phyloP scores from a whole-genome alignment of 352 stramenopile species.

The Ophiocytium majus region DNA sequence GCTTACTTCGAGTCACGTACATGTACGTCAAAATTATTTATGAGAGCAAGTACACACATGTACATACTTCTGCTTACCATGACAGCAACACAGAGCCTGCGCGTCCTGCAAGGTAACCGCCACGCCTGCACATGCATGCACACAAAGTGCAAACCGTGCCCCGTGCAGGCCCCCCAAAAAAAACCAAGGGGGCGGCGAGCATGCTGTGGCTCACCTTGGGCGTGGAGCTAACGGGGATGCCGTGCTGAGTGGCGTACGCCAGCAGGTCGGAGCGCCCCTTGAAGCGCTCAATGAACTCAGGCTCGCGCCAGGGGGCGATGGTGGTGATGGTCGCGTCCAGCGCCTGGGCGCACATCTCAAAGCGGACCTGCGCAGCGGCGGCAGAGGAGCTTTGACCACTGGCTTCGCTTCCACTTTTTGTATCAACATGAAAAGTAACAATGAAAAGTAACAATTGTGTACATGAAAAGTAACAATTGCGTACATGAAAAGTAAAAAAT shows the following conservation, averaged over 20 bases:
- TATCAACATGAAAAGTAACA: too few relatives aligned
- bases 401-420: too few relatives aligned
- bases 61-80: background rate
- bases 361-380: constrained; percentile 75
- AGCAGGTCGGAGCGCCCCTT: constrained; percentile 93
- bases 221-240: constrained; percentile 82
- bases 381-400: too few relatives aligned
- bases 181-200: too few relatives aligned
- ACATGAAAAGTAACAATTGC: too few relatives aligned
- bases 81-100: background rate
- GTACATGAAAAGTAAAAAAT: too few relatives aligned
- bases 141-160: background rate
- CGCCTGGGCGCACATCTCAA: constrained; percentile 95
- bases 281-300: constrained; percentile 97
- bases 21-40: too few relatives aligned
- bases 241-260: constrained; percentile 91
- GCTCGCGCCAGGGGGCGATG: constrained; percentile 93
- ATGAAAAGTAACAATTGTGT: too few relatives aligned
- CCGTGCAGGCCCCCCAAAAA: too few relatives aligned
- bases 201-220: constrained; percentile 43
- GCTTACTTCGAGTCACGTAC: too few relatives aligned
- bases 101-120: background rate
- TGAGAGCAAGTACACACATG: background rate
- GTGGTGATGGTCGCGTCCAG: constrained; percentile 90
- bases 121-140: background rate